Conservation (phyloP, 345 rosid genomes). For the Lepidium sativum region DNA sequence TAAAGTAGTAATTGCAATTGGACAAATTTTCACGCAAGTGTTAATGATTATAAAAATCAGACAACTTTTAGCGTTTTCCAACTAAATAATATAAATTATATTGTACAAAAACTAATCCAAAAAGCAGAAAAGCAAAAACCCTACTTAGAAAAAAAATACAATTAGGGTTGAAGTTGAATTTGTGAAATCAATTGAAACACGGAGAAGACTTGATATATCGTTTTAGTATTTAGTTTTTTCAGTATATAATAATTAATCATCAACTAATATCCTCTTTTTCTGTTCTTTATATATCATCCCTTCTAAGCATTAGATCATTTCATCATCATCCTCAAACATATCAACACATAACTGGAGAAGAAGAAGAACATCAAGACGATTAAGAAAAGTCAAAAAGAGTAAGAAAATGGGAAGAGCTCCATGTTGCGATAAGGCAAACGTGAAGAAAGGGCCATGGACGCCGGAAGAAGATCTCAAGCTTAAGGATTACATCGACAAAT, state of each 20-base stretch:
- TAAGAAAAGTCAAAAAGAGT: slow-evolving; percentile 7
- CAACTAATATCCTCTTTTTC: background rate
- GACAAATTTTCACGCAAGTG: slow-evolving; percentile 23
- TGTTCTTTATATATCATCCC: slow-evolving; percentile 22
- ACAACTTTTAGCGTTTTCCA: slow-evolving; percentile 2
- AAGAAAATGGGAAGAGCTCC: slow-evolving; percentile 90
- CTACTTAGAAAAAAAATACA: slow-evolving; percentile 32
- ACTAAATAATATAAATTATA: slow-evolving; percentile 16
- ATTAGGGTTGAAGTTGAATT: slow-evolving; percentile 26
- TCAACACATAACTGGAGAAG: slow-evolving; percentile 2
- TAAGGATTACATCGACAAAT: slow-evolving; percentile 69
- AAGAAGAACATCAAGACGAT: background rate
- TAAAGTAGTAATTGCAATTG: slow-evolving; percentile 15
- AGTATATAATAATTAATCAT: slow-evolving; percentile 19
- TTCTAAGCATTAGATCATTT: slow-evolving; percentile 18
- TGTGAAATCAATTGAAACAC: slow-evolving; percentile 28
- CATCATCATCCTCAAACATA: slow-evolving; percentile 13
- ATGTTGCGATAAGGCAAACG: slow-evolving; percentile 90
- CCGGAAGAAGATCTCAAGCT: slow-evolving; percentile 95
- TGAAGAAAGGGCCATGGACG: slow-evolving; percentile 96
- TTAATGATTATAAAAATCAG: slow-evolving; percentile 16
- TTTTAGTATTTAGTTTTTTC: background rate
- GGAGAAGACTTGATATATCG: slow-evolving; percentile 21
- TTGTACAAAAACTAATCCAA: slow-evolving; percentile 59
- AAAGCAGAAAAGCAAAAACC: slow-evolving; percentile 47